Evolutionary conservation across 805 yeast genomes (phyloP).

Genomic region (Saturnispora ahearnii): DNA sequence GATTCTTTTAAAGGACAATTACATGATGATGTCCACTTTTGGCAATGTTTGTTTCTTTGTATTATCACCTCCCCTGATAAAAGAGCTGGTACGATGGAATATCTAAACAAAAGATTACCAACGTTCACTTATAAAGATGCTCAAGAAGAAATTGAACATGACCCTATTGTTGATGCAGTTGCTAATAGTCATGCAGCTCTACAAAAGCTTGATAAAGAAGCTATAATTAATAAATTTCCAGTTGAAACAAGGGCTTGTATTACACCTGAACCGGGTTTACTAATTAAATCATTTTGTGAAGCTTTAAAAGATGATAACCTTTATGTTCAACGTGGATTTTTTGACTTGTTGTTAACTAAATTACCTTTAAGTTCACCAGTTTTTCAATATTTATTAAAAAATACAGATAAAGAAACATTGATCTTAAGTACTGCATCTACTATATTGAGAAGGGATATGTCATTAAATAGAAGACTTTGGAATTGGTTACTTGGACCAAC

Average conservation of each 20-base stretch:
- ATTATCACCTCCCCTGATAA: constrained; percentile 73
- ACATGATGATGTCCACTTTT: constrained; percentile 64
- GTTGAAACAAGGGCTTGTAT: constrained; percentile 50
- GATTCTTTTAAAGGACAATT: constrained; percentile 50
- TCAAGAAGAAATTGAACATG: background rate
- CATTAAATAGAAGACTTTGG: constrained; percentile 89
- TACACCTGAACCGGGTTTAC: constrained; percentile 69
- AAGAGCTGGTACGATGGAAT: constrained; percentile 74
- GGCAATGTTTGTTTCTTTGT: constrained; percentile 74
- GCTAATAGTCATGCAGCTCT: background rate
- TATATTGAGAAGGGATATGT: constrained; percentile 81
- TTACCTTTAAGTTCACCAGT: constrained; percentile 57
- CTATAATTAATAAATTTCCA: constrained; percentile 18
- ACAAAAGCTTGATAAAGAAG: constrained; percentile 17
- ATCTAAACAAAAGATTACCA: constrained; percentile 64
- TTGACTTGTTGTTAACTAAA: constrained; percentile 66
- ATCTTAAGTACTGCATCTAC: constrained; percentile 57
- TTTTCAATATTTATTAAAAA: constrained; percentile 37
- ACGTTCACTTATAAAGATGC: constrained; percentile 27
- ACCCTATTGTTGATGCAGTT: constrained; percentile 5
- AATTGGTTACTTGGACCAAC: constrained; percentile 87
- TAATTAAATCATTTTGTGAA: constrained; percentile 63
- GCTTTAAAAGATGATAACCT: constrained; percentile 61
- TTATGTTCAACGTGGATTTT: constrained; percentile 78
- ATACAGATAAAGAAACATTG: constrained; percentile 48